Evolutionary conservation across 176 grass and related monocot genomes (phyloP).

Genomic region (Oryza punctata): DNA sequence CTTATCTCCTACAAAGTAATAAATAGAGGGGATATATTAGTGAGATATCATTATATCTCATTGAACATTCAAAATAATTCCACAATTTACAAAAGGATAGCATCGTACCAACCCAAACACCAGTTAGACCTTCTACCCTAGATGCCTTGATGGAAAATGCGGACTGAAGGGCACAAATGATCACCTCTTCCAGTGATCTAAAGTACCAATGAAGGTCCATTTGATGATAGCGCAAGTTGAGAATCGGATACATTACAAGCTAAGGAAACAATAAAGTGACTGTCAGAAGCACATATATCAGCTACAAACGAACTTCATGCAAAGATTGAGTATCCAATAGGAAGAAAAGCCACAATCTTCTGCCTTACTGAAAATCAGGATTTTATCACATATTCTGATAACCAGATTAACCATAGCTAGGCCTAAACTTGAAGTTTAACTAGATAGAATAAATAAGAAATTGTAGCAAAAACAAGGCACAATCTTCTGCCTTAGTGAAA

Average conservation of each 20-base stretch:
- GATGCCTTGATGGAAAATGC: slow-evolving; percentile 73
- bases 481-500: background rate
- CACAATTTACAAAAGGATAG: background rate
- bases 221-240: slow-evolving; percentile 73
- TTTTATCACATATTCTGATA: background rate
- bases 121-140: slow-evolving; percentile 63
- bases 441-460: background rate
- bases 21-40: slow-evolving; percentile 26
- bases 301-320: background rate
- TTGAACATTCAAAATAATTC: background rate
- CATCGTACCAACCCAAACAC: slow-evolving; percentile 85
- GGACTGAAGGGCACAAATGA: slow-evolving; percentile 64
- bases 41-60: background rate
- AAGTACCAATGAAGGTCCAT: slow-evolving; percentile 88
- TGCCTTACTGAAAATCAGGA: background rate
- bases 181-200: slow-evolving; percentile 79
- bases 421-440: background rate
- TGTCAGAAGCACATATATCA: slow-evolving; percentile 17
- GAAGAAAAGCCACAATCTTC: background rate
- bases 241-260: slow-evolving; percentile 92
- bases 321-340: background rate
- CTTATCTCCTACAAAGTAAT: slow-evolving; percentile 47
- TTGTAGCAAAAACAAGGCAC: background rate
- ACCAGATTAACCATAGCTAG: background rate
- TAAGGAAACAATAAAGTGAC: slow-evolving; percentile 26